Evolutionary conservation across 2,329 filamentous ascomycete genomes (phyloP).

Genomic region (Trichothecium sympodiale): DNA sequence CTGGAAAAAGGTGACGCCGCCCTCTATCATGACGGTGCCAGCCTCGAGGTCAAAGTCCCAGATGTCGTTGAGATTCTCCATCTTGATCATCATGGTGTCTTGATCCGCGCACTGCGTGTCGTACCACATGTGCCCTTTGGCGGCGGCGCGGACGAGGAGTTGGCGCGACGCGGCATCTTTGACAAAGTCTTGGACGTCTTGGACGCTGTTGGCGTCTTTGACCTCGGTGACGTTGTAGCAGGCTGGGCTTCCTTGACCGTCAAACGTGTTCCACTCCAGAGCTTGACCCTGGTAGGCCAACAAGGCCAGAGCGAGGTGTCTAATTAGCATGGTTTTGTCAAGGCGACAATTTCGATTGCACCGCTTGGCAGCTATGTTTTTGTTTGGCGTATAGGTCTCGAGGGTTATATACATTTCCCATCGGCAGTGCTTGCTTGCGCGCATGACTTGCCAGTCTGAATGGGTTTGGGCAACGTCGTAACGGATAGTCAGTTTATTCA

Average conservation of each 20-base stretch:
- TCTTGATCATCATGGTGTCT: conserved; percentile 34
- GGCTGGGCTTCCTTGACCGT: conserved; percentile 34
- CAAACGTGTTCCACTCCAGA: conserved; percentile 34
- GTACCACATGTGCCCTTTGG: conserved; percentile 42
- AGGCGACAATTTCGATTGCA: not conserved
- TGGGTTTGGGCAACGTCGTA: too few relatives aligned
- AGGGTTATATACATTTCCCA: not conserved
- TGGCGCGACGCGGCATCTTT: conserved; percentile 24
- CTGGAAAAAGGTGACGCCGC: conserved; percentile 39
- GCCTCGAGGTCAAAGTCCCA: conserved; percentile 29
- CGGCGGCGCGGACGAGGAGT: conserved; percentile 32
- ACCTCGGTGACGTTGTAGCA: conserved; percentile 34
- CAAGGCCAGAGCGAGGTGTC: conserved; percentile 1
- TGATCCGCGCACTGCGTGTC: conserved; percentile 42
- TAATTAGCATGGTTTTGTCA: conserved; percentile 1
- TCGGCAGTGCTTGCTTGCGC: not conserved
- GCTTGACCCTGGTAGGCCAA: not conserved
- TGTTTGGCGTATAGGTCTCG: not conserved
- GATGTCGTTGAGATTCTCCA: conserved; percentile 31
- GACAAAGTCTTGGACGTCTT: conserved; percentile 30
- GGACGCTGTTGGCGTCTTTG: conserved; percentile 30
- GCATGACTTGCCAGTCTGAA: too few relatives aligned
- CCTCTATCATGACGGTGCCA: conserved; percentile 36
- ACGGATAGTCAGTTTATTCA: too few relatives aligned
- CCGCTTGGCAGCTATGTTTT: not conserved